These are phyloP conservation scores for Sugiyamaella floridensis DNA, from an alignment of 805 yeast species.

Conservation along the genomic window DNA sequence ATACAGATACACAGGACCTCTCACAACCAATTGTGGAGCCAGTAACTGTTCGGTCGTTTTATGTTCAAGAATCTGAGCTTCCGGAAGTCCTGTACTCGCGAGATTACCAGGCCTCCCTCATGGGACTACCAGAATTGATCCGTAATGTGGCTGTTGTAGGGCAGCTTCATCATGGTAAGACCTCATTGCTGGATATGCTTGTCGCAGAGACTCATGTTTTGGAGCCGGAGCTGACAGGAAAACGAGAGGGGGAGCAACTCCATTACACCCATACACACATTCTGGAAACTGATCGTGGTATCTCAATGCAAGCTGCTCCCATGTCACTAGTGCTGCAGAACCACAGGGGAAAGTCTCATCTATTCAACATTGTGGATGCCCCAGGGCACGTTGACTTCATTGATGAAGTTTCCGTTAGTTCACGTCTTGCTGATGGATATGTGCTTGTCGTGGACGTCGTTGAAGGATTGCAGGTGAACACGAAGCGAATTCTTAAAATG, in stretches of 20 bases:
- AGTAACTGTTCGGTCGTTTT: constrained; percentile 34
- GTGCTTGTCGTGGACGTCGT: constrained; percentile 73
- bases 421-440: constrained; percentile 57
- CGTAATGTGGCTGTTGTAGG: constrained; percentile 80
- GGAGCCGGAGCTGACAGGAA: constrained; percentile 23
- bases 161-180: constrained; percentile 76
- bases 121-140: constrained; percentile 52
- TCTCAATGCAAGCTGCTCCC: constrained; percentile 58
- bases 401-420: constrained; percentile 61
- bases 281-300: constrained; percentile 63
- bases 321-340: constrained; percentile 54
- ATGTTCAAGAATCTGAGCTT: constrained; percentile 44
- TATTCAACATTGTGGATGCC: constrained; percentile 65
- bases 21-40: constrained; percentile 65
- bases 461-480: constrained; percentile 67
- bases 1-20: constrained; percentile 45
- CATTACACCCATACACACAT: constrained; percentile 67
- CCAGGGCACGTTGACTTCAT: constrained; percentile 89
- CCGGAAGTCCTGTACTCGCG: constrained; percentile 60
- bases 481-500: constrained; percentile 44
- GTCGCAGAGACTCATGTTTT: constrained; percentile 58
- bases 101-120: constrained; percentile 48
- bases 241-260: constrained; percentile 39
- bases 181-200: constrained; percentile 64
- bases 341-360: constrained; percentile 46